Evolutionary conservation across 495 filamentous ascomycete genomes (phyloP), one percentile per base, ranked within the genome.

Genomic region (Astrocystis sublimbata): DNA sequence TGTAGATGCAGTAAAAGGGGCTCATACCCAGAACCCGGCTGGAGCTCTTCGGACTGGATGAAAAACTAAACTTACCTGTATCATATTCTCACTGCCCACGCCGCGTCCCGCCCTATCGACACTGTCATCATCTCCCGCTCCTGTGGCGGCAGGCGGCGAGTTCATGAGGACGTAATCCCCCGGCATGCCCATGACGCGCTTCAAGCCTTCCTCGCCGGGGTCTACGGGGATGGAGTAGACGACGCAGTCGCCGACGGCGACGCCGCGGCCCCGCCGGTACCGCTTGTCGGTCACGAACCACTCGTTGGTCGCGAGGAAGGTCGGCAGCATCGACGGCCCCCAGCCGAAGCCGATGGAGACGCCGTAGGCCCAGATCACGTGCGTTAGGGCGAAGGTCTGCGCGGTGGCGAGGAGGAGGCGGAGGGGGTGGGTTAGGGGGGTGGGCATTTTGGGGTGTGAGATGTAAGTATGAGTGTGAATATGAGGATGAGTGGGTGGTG

Each of bases 121-220:
- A 13, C 21, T 15, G 15, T 41, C 19, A 23, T 17, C 28, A 9
- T 17, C 21, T 4, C 54, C 53, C 26, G 46, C 46, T 3, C 3
- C 19, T 0, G 17, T 4, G 6, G 41, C 19, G 23, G 41, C 19
- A 45, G 24, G 60, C 69, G 86, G 85, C 35, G 84, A 82, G 74
- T 92, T 85, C 61, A 83, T 78, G 62, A 90, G 76, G 33, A 97
- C 92, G 76, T 94, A 97, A 76, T 98, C 94, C 13, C 94, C 94
- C 12, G 86, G 86, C 83, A 97, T 76, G 2, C 93, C 94, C 28
- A 97, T 65, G 21, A 98, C 87, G 60, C 94, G 79, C 80, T 98
- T 98, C 9, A 89, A 77, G 13, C 81, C 90, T 50, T 84, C 73
- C 26, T 81, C 78, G n/a, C 82, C 82, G 50, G 80, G 71, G 41